phyloP scores from a whole-genome alignment of 148 eudicot species.

The Rhododendron ovatum region DNA sequence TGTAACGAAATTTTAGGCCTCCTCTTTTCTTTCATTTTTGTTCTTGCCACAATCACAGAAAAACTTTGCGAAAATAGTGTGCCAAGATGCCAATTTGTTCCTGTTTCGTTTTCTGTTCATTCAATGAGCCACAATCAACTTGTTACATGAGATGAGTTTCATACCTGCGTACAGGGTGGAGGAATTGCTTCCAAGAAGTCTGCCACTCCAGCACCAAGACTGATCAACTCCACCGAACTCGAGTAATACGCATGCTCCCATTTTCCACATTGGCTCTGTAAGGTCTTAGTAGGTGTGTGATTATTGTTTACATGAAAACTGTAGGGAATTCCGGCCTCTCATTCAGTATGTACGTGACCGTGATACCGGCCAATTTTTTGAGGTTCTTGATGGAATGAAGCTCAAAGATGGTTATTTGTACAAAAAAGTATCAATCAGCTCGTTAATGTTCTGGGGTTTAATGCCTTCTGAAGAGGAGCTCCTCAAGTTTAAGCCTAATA shows the following conservation, averaged over 20 bases:
- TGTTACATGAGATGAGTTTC: neutral
- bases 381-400: conserved; percentile 79
- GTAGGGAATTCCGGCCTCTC: conserved; percentile 91
- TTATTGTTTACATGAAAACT: conserved; percentile 10
- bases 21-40: neutral
- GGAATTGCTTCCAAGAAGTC: conserved; percentile 55
- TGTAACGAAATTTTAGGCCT: neutral
- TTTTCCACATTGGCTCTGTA: neutral
- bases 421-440: conserved; percentile 70
- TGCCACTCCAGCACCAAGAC: conserved; percentile 64
- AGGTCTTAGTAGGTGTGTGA: conserved; percentile 3
- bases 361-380: conserved; percentile 67
- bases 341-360: conserved; percentile 79
- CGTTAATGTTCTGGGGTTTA: conserved; percentile 66
- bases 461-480: conserved; percentile 78
- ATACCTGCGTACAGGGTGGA: conserved; percentile 53
- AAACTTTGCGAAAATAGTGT: neutral
- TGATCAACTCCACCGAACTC: conserved; percentile 73
- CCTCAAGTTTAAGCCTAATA: conserved; percentile 62
- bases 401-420: conserved; percentile 86
- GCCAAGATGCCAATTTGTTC: too few relatives aligned
- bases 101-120: neutral
- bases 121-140: neutral
- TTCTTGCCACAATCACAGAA: neutral
- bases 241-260: conserved; percentile 44